These are phyloP conservation scores for Wickerhamomyces rabaulensis DNA, from an alignment of 805 yeast species.

Conservation along the genomic window DNA sequence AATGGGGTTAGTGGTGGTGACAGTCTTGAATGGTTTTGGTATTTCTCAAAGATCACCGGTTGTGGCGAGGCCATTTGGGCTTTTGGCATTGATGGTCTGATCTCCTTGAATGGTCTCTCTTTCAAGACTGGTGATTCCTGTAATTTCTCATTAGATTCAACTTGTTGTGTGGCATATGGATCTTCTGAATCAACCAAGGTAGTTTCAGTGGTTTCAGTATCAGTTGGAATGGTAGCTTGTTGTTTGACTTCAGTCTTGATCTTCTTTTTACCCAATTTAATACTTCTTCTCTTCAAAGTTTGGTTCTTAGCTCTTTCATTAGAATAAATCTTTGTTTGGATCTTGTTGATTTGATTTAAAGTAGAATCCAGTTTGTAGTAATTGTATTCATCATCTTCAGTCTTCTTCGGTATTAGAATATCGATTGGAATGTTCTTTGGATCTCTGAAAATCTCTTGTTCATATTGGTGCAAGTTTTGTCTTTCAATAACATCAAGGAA, in stretches of 20 bases:
- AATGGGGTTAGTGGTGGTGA: slow-evolving; percentile 15
- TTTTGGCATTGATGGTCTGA: neutral
- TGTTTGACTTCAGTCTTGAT: neutral
- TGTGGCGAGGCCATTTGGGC: slow-evolving; percentile 1
- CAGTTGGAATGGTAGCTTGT: slow-evolving; percentile 4
- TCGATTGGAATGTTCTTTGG: slow-evolving; percentile 21
- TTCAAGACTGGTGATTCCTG: neutral
- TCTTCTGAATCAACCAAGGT: slow-evolving; percentile 15
- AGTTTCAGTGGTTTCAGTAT: slow-evolving; percentile 16
- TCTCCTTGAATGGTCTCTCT: neutral
- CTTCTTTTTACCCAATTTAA: slow-evolving; percentile 14
- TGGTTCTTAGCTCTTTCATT: slow-evolving; percentile 18
- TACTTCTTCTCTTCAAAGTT: slow-evolving; percentile 17
- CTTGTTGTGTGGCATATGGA: neutral
- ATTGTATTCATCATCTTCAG: neutral
- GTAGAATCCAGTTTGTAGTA: slow-evolving; percentile 14
- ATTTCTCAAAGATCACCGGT: slow-evolving; percentile 15
- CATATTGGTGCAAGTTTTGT: slow-evolving; percentile 28
- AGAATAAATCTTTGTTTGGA: slow-evolving; percentile 20
- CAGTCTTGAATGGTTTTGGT: slow-evolving; percentile 5
- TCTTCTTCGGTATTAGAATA: slow-evolving; percentile 10
- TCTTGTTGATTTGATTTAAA: slow-evolving; percentile 19
- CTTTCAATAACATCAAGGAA: slow-evolving; percentile 56
- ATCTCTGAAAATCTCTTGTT: slow-evolving; percentile 9
- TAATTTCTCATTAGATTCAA: neutral